Conservation (phyloP, 202 grass and related monocot species). For the Brachypodium distachyon region DNA sequence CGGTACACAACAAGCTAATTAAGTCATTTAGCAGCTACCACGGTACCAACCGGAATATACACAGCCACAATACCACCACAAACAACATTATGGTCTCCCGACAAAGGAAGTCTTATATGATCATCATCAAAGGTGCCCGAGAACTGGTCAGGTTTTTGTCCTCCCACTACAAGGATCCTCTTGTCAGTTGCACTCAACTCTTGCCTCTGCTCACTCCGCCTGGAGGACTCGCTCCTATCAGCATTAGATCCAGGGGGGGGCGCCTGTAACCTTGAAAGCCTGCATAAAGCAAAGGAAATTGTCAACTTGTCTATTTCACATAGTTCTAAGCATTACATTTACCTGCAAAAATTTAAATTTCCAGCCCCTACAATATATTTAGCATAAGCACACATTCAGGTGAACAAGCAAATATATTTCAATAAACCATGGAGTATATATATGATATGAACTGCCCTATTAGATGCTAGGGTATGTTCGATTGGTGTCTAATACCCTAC, state of each 20-base stretch:
- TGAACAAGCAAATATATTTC: not conserved
- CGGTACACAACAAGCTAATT: not conserved
- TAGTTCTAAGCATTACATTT: not conserved
- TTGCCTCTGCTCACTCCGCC: not conserved
- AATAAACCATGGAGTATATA: too few relatives aligned
- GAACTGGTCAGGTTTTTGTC: not conserved
- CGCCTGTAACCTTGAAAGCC: conserved; percentile 1
- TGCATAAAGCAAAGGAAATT: conserved; percentile 14
- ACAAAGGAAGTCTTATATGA: not conserved
- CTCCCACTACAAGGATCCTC: not conserved
- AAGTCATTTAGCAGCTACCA: not conserved
- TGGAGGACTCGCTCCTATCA: not conserved
- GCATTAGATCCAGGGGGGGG: not conserved
- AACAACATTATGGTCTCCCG: not conserved
- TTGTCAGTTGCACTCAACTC: conserved; percentile 12
- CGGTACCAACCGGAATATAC: conserved; percentile 11
- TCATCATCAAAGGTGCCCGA: not conserved
- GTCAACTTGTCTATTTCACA: conserved; percentile 9
- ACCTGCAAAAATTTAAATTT: not conserved
- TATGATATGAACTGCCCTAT: too few relatives aligned
- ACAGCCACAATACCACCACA: not conserved
- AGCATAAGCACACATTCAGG: not conserved
- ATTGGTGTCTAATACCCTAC: not conserved
- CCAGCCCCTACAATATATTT: not conserved
- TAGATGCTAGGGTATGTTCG: not conserved